A percentile compares a stretch with the other conserved stretches of the same genome.
Evolutionary conservation across 306 rosid species (phyloP).

Genomic region (Begonia masoniana): DNA sequence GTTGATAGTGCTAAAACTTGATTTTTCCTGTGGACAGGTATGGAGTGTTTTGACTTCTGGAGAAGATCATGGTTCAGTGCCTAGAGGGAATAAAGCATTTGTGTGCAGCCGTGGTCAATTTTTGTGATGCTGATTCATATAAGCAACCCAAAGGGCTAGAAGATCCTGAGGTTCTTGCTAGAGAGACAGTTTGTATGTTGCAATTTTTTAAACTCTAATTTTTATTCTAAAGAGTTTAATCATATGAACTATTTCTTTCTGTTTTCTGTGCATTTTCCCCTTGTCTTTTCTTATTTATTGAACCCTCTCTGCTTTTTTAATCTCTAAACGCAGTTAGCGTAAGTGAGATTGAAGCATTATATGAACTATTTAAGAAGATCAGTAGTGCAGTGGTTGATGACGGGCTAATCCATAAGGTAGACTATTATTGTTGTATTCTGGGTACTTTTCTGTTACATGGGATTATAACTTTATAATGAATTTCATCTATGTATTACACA

Average conservation of each 20-base stretch:
- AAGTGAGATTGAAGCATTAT: conserved; percentile 77
- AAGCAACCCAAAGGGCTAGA: conserved; percentile 52
- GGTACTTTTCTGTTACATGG: neutral
- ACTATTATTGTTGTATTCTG: neutral
- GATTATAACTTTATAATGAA: neutral
- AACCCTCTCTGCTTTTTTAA: conserved; percentile 3
- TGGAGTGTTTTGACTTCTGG: conserved; percentile 61
- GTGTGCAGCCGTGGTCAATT: conserved; percentile 36
- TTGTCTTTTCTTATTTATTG: neutral
- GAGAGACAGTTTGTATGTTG: conserved; percentile 79
- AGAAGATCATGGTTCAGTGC: conserved; percentile 76
- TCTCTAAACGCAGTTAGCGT: conserved; percentile 53
- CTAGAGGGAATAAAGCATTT: conserved; percentile 68
- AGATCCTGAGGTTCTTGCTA: conserved; percentile 78
- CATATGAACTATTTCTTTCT: too few relatives aligned
- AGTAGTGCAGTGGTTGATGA: conserved; percentile 60
- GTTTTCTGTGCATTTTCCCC: neutral
- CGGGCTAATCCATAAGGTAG: conserved; percentile 74
- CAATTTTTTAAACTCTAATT: conserved; percentile 5
- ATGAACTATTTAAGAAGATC: conserved; percentile 71
- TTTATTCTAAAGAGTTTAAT: neutral
- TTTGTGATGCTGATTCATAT: conserved; percentile 36
- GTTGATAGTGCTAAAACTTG: neutral
- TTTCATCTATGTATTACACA: neutral
- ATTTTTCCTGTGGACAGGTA: conserved; percentile 32